Base-by-base conservation (phyloP, 345 rosid genomes). In the Dipteronia dyeriana region DNA sequence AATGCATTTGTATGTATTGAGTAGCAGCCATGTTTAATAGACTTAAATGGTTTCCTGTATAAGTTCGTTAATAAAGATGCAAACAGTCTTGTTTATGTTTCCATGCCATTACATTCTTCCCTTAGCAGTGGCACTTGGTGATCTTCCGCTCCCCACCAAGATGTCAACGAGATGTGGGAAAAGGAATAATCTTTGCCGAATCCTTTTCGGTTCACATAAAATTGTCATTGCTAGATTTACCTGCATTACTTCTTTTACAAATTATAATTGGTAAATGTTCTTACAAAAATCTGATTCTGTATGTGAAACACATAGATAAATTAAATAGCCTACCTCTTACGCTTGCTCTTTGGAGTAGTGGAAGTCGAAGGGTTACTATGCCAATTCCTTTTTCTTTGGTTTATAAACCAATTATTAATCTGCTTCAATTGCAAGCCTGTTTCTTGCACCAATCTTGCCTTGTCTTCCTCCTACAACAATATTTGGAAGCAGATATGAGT, bases 331-430 rank as follows among this genome's bases (percentile, higher is more conserved):
- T 91, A 93, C 96, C 87, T 89, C 89, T 90, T 93, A 76, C 97
- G 97, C 71, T 91, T 93, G 90, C 85, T 87, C 89, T 90, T 93
- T 56, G 81, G 60, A 74, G 80, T 75, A 2, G 90, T 81, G 23
- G 94, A 86, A 25, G 90, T 88, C 26, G 97, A 87, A 25, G 93
- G 81, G 80, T 84, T 93, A 78, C 84, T 86, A 79, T 91, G 89
- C 98, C 94, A 93, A 79, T 93, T 93, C 84, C 97, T 91, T 84
- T 93, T 93, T 71, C 98, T 87, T 83, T 93, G 94, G 85, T 93
- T 93, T 79, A 93, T 93, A 65, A 93, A 93, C 95, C 97, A 93
- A 76, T 93, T 93, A 74, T 93, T 93, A 41, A 93, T 93, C 86
- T 93, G 98, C 85, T 91, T 93, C 75, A 93, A 65, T 53, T 91